Evolutionary conservation across 192 early-diverging fungal genomes (phyloP).

Genomic region (Coemansia erecta): DNA sequence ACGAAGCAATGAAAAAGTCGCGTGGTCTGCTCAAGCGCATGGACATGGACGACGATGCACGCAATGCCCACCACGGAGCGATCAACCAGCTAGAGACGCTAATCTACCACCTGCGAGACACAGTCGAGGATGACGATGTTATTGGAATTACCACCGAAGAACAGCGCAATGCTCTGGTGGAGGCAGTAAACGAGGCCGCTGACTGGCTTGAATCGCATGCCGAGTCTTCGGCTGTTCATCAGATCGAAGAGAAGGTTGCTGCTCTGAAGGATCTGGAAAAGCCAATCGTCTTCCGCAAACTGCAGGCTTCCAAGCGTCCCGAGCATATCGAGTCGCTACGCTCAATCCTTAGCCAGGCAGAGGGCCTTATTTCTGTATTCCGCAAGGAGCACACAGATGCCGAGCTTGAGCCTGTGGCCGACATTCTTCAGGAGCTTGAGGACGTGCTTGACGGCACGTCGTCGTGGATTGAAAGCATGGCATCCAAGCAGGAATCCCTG

Average conservation of each 20-base stretch:
- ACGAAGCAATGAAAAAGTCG: slow-evolving; percentile 41
- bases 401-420: slow-evolving; percentile 48
- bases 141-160: slow-evolving; percentile 65
- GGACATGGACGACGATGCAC: slow-evolving; percentile 70
- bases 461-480: slow-evolving; percentile 64
- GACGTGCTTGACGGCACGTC: slow-evolving; percentile 50
- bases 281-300: slow-evolving; percentile 42
- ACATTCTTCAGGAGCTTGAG: slow-evolving; percentile 50
- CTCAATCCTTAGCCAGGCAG: slow-evolving; percentile 51
- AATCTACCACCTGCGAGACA: slow-evolving; percentile 82
- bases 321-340: slow-evolving; percentile 52
- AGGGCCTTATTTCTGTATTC: slow-evolving; percentile 30
- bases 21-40: slow-evolving; percentile 58
- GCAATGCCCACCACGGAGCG: slow-evolving; percentile 75
- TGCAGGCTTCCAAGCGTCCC: slow-evolving; percentile 61
- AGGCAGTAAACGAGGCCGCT: slow-evolving; percentile 56
- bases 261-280: slow-evolving; percentile 48
- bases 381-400: slow-evolving; percentile 52
- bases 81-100: slow-evolving; percentile 87
- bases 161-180: slow-evolving; percentile 65
- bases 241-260: slow-evolving; percentile 43
- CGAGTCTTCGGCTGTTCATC: slow-evolving; percentile 58
- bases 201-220: slow-evolving; percentile 89
- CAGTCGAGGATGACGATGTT: slow-evolving; percentile 74
- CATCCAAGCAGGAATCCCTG: slow-evolving; percentile 60